A percentile compares a stretch with the other conserved stretches of the same genome.
Evolutionary conservation across 805 yeast species (phyloP).

Genomic region (Saccharomycopsis fibuligera): DNA sequence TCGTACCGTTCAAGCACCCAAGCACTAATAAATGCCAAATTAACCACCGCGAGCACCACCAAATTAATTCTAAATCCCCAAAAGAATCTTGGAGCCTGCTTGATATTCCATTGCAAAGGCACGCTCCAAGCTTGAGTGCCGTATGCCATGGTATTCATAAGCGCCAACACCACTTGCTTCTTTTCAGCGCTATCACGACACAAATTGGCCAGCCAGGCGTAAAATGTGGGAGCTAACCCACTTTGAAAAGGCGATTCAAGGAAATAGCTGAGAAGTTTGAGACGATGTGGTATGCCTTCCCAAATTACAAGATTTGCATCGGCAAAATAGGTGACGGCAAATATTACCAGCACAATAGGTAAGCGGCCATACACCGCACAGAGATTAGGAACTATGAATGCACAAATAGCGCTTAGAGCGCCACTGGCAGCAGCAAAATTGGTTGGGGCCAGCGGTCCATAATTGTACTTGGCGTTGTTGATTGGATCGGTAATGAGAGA

Average conservation of each 20-base stretch:
- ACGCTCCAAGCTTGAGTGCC: slow-evolving; percentile 19
- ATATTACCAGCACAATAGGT: not conserved
- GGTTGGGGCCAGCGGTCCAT: not conserved
- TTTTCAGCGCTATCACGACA: slow-evolving; percentile 19
- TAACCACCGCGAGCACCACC: slow-evolving; percentile 5
- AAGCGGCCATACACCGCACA: not conserved
- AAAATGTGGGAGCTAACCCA: slow-evolving; percentile 16
- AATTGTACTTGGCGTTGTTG: no score
- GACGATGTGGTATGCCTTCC: not conserved
- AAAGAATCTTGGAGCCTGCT: slow-evolving; percentile 12
- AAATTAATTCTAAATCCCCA: slow-evolving; percentile 15
- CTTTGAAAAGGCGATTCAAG: not conserved
- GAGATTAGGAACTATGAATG: not conserved
- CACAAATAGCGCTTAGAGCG: not conserved
- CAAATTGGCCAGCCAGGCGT: slow-evolving; percentile 18
- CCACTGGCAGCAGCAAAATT: not conserved
- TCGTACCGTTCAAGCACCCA: slow-evolving; percentile 3
- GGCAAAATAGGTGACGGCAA: not conserved
- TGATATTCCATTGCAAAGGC: slow-evolving; percentile 18
- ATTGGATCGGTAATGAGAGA: not conserved
- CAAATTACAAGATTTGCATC: not conserved
- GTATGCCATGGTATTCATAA: slow-evolving; percentile 18
- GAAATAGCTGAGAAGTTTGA: not conserved
- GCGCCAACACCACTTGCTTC: slow-evolving; percentile 16
- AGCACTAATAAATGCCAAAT: slow-evolving; percentile 6